Percentiles rank a stretch among this genome's conserved stretches.
Conservation (phyloP, 2,329 filamentous ascomycete species). For the Phoma sp. region DNA sequence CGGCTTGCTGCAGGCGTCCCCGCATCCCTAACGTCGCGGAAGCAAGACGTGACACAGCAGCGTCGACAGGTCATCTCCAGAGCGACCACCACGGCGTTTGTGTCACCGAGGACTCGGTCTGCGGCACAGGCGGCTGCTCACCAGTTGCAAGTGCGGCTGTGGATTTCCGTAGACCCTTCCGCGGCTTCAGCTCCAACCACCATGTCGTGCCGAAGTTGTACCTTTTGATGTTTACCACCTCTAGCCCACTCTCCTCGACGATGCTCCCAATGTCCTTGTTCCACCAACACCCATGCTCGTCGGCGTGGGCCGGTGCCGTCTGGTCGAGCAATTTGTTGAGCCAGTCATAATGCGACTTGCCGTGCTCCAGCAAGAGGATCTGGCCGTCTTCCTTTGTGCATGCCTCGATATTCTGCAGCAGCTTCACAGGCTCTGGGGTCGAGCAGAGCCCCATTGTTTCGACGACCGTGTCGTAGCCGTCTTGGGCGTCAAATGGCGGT, state of each 20-base stretch:
- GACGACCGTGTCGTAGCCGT: conserved; percentile 58
- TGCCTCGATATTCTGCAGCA: conserved; percentile 55
- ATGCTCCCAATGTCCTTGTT: conserved; percentile 60
- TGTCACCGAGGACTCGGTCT: conserved; percentile 27
- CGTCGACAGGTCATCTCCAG: conserved; percentile 38
- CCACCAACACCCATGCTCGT: conserved; percentile 61
- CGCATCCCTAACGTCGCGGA: conserved; percentile 13
- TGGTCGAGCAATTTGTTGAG: conserved; percentile 57
- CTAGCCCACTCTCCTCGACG: conserved; percentile 56
- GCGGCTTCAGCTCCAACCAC: conserved; percentile 57
- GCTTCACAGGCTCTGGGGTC: conserved; percentile 53
- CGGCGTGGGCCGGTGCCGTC: conserved; percentile 56
- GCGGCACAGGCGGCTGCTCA: conserved; percentile 26
- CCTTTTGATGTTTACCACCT: conserved; percentile 55
- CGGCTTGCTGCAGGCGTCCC: conserved; percentile 17
- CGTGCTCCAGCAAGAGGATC: conserved; percentile 60
- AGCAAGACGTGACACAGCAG: conserved; percentile 19
- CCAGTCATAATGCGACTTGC: conserved; percentile 57
- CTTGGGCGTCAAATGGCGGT: conserved; percentile 49
- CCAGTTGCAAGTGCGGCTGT: conserved; percentile 15
- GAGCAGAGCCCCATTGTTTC: conserved; percentile 62
- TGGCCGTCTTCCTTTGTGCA: conserved; percentile 52
- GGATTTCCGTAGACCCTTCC: conserved; percentile 38
- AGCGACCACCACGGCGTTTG: conserved; percentile 46
- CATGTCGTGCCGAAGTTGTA: conserved; percentile 59